Conservation (phyloP, 2,329 filamentous ascomycete genomes). For the Botrytis fragariae region DNA sequence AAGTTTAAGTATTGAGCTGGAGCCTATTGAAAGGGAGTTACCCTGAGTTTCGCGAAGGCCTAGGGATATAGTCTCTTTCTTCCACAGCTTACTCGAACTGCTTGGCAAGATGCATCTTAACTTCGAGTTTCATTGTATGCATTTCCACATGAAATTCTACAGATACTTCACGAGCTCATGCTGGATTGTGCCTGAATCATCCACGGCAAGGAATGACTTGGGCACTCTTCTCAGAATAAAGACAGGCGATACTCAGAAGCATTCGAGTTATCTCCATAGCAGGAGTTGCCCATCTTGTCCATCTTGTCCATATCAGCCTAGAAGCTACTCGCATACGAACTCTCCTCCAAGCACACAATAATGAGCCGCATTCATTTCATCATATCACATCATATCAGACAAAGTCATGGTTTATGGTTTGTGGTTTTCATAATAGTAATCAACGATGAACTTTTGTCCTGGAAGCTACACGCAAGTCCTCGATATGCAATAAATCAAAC, state of each 20-base stretch:
- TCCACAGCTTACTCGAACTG: no score
- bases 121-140: not conserved
- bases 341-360: no score
- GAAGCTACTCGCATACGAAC: not conserved
- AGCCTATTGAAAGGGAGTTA: not conserved
- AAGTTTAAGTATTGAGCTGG: not conserved
- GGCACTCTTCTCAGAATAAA: not conserved
- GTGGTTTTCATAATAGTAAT: not conserved
- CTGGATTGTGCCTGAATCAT: not conserved
- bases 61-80: not conserved
- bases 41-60: rapidly evolving
- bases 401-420: no score
- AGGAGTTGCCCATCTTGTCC: not conserved
- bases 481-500: not conserved
- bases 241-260: not conserved
- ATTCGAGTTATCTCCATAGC: not conserved
- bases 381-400: not conserved
- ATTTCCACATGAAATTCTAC: not conserved
- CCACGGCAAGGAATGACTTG: rapidly evolving
- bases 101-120: not conserved
- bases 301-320: not conserved
- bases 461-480: not conserved
- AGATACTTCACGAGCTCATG: not conserved
- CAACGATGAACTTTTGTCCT: not conserved
- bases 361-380: not conserved